Base-by-base conservation (phyloP, 1,284 basidiomycete genomes). In the Cryptococcus jaspeensis region DNA sequence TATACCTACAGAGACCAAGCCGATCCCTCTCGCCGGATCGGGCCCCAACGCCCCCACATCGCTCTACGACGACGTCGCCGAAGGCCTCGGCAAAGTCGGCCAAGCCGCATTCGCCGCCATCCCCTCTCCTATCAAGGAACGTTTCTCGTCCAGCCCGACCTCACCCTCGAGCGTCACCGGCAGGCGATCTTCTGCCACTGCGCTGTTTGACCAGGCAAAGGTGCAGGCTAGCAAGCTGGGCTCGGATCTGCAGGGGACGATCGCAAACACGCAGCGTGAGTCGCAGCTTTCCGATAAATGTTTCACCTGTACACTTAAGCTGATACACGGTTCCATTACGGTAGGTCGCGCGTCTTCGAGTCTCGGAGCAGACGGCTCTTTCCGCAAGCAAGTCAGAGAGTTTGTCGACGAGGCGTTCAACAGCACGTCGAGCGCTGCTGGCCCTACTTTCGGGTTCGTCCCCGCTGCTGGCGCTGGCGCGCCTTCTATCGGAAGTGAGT, bases 21-120 rank as follows among this genome's bases (percentile, higher is more conserved):
- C 62, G 0, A 55, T 64, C 23, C 58, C 61, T 22, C 48, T 61
- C n/a, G 64, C 71, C n/a, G 64, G 65, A 11, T 52, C 67, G 16
- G 53, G 48, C 20, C 42, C 63, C 38, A 52, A 66, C 25, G 64
- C 67, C 12, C 59, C 63, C 12, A 61, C 65, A 6, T 65, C 67
- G 0, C 61, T 73, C 36, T 69, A 72, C 54, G 61, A 71, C 25
- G 75, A 77, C 55, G 64, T 74, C 45, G 55, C 60, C 3, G 52
- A 63, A 11, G 71, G 65, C 1, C 60, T 75, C 39, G 57, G 68
- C 44, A 65, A 61, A 51, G 64, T 74, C 50, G 73, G 75, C 7
- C 58, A 63, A 49, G 68, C 62, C 12, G 73, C 74, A 8, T 75
- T 62, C 56, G 50, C 64, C 8, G 59, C 60, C 11, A 61, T 75